Conservation (phyloP, 108 stramenopile genomes). For the Pseudonitzschia multiseries region DNA sequence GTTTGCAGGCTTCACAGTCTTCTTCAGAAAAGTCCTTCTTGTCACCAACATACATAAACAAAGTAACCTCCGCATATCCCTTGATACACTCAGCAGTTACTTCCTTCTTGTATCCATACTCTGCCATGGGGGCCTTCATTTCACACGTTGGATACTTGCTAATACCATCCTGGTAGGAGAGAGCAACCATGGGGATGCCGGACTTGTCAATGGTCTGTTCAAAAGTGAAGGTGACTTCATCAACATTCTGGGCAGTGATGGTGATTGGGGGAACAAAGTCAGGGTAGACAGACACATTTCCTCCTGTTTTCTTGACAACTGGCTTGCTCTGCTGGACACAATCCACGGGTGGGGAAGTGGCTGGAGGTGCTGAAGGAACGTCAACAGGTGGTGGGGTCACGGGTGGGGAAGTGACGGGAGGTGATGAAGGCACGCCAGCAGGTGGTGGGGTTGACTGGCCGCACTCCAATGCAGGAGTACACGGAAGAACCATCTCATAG, state of each 20-base stretch:
- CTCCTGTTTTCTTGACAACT: neutral
- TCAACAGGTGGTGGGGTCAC: too few relatives aligned
- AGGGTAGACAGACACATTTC: neutral
- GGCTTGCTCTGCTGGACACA: neutral
- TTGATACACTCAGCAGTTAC: neutral
- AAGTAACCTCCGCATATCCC: neutral
- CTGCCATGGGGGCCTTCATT: neutral
- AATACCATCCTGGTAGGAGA: neutral
- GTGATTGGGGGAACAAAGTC: constrained; percentile 6
- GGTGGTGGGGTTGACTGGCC: neutral
- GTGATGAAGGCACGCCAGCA: too few relatives aligned
- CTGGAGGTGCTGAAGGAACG: neutral
- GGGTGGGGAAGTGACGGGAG: too few relatives aligned
- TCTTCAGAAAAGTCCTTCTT: neutral
- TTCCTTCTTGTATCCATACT: neutral
- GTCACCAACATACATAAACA: constrained; percentile 9
- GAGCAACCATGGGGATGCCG: neutral
- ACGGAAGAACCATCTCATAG: constrained; percentile 9
- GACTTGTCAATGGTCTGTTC: neutral
- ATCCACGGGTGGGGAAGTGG: neutral
- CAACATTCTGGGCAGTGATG: neutral
- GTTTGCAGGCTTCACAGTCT: neutral
- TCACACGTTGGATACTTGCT: neutral
- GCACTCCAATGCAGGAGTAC: neutral
- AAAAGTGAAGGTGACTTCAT: neutral